Conservation (phyloP, 2,329 filamentous ascomycete genomes). For the Trichoderma lentiforme region DNA sequence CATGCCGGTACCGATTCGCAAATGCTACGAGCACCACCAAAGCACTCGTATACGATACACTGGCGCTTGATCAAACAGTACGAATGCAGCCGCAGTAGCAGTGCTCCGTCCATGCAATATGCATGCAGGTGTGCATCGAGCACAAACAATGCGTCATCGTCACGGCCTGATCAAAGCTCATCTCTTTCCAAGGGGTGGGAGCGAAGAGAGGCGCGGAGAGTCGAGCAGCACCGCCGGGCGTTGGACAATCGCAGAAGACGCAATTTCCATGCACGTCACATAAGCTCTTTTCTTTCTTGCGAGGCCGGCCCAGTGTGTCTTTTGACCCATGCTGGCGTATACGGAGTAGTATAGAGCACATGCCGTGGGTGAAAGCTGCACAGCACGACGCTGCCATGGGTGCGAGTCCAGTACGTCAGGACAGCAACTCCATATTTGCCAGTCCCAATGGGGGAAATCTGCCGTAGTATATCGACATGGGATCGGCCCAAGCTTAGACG, state of each 20-base stretch:
- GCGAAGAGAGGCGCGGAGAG: neutral
- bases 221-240: neutral
- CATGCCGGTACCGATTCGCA: slow-evolving; percentile 10
- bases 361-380: neutral
- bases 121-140: neutral
- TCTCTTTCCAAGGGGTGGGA: neutral
- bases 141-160: neutral
- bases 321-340: neutral
- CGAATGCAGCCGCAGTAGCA: neutral
- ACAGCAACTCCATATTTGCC: neutral
- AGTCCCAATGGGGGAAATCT: slow-evolving; percentile 11
- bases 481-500: slow-evolving; percentile 16
- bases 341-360: neutral
- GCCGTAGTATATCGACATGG: slow-evolving; percentile 14
- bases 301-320: neutral
- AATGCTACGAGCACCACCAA: neutral
- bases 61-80: neutral
- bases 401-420: neutral
- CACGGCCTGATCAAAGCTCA: neutral
- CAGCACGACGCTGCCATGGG: neutral
- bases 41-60: neutral
- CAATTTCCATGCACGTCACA: neutral
- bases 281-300: neutral
- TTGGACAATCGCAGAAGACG: neutral
- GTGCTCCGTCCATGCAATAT: neutral